These are phyloP conservation scores for Platismatia glauca DNA, from an alignment of 495 filamentous ascomycete genomes.

Conservation along the genomic window DNA sequence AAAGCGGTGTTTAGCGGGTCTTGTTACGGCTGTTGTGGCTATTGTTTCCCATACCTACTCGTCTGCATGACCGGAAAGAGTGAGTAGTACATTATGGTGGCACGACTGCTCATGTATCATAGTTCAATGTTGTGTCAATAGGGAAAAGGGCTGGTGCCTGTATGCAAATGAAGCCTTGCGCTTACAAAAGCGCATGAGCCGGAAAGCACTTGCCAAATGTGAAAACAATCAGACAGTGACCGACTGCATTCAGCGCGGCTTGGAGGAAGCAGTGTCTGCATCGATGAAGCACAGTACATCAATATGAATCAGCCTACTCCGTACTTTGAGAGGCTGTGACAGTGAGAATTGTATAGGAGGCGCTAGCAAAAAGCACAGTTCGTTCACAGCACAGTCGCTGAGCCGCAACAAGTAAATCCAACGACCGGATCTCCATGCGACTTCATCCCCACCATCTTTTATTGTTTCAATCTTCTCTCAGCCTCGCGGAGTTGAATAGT, in stretches of 20 bases:
- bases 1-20: neutral
- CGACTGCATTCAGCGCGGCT: neutral
- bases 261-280: neutral
- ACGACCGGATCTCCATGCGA: neutral
- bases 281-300: neutral
- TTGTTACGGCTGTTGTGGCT: neutral
- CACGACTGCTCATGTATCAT: constrained; percentile 7
- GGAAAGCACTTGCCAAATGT: neutral
- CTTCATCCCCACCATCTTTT: neutral
- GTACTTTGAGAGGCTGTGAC: neutral
- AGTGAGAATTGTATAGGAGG: neutral
- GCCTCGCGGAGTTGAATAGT: constrained; percentile 1
- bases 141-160: neutral
- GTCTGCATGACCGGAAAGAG: constrained; percentile 4
- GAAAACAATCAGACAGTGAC: neutral
- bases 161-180: neutral
- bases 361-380: neutral
- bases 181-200: neutral
- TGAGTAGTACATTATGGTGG: constrained; percentile 2
- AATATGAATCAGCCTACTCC: neutral
- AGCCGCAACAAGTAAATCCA: neutral
- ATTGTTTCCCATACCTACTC: neutral
- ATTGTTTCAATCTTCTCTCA: neutral
- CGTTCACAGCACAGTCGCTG: neutral
- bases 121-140: constrained; percentile 5